A percentile compares a stretch with the other conserved stretches of the same genome.
These are phyloP conservation scores for Plasmodium sp. DNA, from an alignment of 169 alveolate species.

Conservation along the genomic window DNA sequence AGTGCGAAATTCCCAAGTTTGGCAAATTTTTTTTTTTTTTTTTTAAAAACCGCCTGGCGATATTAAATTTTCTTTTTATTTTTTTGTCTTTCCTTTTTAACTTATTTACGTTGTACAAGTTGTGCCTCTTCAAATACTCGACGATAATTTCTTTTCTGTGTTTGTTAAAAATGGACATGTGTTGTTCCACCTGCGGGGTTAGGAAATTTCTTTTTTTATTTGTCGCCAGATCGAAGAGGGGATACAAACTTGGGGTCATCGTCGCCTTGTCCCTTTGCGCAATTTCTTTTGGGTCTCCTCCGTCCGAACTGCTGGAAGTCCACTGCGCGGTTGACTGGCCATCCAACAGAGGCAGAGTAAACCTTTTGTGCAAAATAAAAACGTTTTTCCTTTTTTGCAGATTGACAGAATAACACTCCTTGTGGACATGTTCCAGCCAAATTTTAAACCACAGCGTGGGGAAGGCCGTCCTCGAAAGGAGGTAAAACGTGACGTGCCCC, in stretches of 20 bases:
- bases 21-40: constrained; percentile 28
- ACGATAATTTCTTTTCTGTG: constrained; percentile 48
- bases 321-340: background rate
- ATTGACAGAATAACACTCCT: background rate
- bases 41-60: constrained; percentile 30
- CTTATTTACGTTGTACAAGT: constrained; percentile 51
- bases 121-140: constrained; percentile 57
- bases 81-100: constrained; percentile 38
- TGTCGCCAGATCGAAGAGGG: background rate
- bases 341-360: background rate
- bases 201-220: constrained; percentile 35
- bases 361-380: constrained; percentile 42
- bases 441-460: constrained; percentile 11
- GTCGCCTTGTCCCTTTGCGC: background rate
- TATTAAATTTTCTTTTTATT: constrained; percentile 70
- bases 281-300: background rate
- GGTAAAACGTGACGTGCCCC: constrained; percentile 16
- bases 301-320: background rate
- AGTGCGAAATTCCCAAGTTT: constrained; percentile 1
- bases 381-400: constrained; percentile 12
- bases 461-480: constrained; percentile 4
- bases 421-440: constrained; percentile 56
- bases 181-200: background rate
- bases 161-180: constrained; percentile 36
- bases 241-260: background rate